Base-by-base conservation (phyloP, 441 rosid species). In the Euphorbia neoarborescens region DNA sequence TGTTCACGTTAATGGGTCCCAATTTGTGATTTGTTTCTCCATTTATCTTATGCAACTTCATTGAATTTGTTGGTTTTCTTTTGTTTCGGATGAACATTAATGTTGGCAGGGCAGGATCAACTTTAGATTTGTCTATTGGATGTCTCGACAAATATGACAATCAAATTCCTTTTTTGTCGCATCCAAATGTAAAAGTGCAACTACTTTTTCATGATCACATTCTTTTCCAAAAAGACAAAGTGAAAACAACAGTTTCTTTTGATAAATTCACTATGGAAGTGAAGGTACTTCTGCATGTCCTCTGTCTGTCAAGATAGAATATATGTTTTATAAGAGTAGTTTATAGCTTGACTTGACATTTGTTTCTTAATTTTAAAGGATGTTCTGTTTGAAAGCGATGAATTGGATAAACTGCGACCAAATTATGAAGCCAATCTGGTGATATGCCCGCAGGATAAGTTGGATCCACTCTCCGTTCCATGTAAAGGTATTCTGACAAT, bases 111-210 rank as follows among this genome's bases (percentile, higher is more conserved):
- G 85, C 84, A 46, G 93, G 97, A 75, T 85, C 85, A 6, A 69
- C 35, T 24, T 79, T 84, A 62, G 68, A 73, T 24, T 25, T 79
- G 48, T 65, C 56, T 58, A 66, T 91, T 57, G 82, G 78, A 38
- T 84, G 91, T 70, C 77, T 78, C 48, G 97, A 91, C 80, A 73
- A 72, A 72, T 81, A 72, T 73, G 82, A 68, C 65, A 89, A 88
- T 74, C 81, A 15, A 59, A 84, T 81, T 35, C 78, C 75, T 24
- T 85, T 91, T 72, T 9, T 74, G 46, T 73, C 76, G 64, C 61
- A 73, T 71, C 90, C 87, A 58, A 38, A 69, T 28, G 75, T 87
- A 54, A 42, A 67, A 30, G 79, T 85, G 62, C 72, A 71, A 75
- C 72, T 89, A 56, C 54, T 35, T 30, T 75, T 70, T 12, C 42